Evolutionary conservation across 2,329 filamentous ascomycete species (phyloP).

Genomic region (Fusarium haematococcum): DNA sequence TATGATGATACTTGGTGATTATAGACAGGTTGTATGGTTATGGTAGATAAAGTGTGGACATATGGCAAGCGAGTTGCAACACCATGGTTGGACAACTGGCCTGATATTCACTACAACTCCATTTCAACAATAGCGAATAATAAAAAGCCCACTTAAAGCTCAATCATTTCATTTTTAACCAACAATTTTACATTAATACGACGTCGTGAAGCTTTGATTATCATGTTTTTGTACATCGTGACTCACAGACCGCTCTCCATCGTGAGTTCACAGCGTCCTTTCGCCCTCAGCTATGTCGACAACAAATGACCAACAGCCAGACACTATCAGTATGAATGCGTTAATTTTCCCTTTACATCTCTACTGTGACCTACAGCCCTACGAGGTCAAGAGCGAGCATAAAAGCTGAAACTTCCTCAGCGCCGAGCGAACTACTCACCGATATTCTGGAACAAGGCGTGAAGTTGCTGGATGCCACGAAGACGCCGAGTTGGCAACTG

Average conservation of each 20-base stretch:
- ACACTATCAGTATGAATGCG: neutral
- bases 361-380: neutral
- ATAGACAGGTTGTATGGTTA: no score
- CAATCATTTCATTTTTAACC: neutral
- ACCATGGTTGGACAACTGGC: neutral
- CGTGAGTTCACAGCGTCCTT: neutral
- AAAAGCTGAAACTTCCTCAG: neutral
- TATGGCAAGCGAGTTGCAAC: constrained; percentile 4
- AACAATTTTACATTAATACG: no score
- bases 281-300: neutral
- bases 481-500: neutral
- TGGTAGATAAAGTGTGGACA: neutral
- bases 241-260: neutral
- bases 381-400: neutral
- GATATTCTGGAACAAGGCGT: neutral
- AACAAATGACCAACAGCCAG: neutral
- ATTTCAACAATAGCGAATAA: neutral
- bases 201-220: neutral
- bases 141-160: neutral
- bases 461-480: neutral
- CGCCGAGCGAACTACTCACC: neutral
- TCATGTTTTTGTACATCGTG: neutral
- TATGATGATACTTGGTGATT: accelerated
- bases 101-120: neutral
- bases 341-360: no score